phyloP scores from a whole-genome alignment of 345 rosid species.

The Firmiana major region DNA sequence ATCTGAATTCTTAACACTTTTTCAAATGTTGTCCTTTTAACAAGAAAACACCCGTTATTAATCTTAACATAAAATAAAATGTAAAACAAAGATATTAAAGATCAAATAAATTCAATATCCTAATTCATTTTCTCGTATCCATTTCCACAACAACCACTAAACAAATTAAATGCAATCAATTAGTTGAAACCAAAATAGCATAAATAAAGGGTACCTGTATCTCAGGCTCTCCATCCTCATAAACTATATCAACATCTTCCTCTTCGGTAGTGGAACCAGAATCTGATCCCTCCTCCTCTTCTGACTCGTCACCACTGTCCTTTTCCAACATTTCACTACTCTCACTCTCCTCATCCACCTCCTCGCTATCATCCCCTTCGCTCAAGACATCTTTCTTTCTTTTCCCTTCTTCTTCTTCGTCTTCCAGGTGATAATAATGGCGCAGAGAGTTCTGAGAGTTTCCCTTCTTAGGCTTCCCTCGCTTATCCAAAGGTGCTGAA shows the following conservation, averaged over 20 bases:
- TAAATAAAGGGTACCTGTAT: conserved; percentile 31
- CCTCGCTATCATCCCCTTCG: conserved; percentile 3
- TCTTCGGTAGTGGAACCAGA: conserved; percentile 49
- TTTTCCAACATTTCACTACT: conserved; percentile 21
- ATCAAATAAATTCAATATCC: not conserved
- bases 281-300: conserved; percentile 25
- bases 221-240: conserved; percentile 50
- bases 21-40: not conserved
- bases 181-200: not conserved
- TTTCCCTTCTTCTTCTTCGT: conserved; percentile 2
- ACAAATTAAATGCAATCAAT: not conserved
- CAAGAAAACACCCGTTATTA: not conserved
- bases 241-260: conserved; percentile 38
- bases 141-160: not conserved
- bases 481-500: conserved; percentile 63
- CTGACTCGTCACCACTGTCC: conserved; percentile 23
- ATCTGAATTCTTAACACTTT: not conserved
- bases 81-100: not conserved
- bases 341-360: conserved; percentile 28
- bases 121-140: not conserved
- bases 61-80: not conserved
- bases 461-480: conserved; percentile 67
- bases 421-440: conserved; percentile 56
- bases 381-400: conserved; percentile 8
- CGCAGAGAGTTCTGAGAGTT: conserved; percentile 40